These are phyloP conservation scores for Catenaria anguillulae DNA, from an alignment of 371 early-diverging fungal genomes.

Conservation along the genomic window DNA sequence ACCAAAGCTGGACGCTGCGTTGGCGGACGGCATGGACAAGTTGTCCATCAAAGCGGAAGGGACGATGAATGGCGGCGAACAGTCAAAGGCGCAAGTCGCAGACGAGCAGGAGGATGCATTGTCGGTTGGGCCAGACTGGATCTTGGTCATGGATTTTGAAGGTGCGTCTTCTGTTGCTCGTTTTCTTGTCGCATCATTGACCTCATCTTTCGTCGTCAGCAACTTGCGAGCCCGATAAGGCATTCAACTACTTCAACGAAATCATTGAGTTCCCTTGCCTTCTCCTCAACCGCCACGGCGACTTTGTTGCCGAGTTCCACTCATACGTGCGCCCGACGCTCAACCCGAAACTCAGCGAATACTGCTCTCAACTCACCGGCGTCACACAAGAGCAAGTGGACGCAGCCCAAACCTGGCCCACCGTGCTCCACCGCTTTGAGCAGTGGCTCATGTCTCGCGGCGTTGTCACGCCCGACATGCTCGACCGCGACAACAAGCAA, in stretches of 20 bases:
- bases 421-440: conserved; percentile 5
- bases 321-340: conserved; percentile 10
- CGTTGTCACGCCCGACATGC: neutral
- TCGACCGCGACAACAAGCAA: neutral
- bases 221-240: neutral
- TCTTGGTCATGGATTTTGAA: neutral
- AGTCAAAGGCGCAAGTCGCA: too few species aligned
- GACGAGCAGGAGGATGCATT: neutral
- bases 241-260: conserved; percentile 7
- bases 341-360: conserved; percentile 7
- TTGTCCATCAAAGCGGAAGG: too few species aligned
- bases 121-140: too few species aligned
- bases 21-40: too few species aligned
- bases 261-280: conserved; percentile 9
- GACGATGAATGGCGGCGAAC: too few species aligned
- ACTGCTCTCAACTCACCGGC: conserved; percentile 10
- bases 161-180: neutral
- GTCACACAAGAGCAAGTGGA: conserved; percentile 12
- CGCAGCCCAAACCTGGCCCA: conserved; percentile 3
- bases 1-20: too few species aligned
- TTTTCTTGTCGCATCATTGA: too few species aligned
- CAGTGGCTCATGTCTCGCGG: conserved; percentile 5
- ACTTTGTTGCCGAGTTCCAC: conserved; percentile 6
- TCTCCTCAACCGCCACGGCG: neutral
- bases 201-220: neutral